Conservation (phyloP, 208 protist species). For the Leishmania tarentolae region DNA sequence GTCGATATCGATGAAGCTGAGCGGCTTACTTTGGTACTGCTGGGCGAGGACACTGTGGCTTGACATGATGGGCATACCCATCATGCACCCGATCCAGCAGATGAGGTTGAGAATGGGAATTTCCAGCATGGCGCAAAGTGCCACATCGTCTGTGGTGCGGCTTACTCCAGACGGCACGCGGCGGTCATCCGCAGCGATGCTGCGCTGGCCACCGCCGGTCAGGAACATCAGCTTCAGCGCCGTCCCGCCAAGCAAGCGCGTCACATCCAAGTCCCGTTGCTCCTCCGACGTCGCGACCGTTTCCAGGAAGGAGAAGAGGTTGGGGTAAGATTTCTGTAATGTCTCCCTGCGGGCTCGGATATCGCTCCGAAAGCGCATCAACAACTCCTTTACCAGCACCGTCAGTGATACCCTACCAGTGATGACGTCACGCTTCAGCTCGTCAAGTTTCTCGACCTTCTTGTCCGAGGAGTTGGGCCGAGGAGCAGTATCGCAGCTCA, state of each 20-base stretch:
- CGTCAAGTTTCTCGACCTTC: constrained; percentile 23
- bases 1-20: constrained; percentile 45
- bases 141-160: constrained; percentile 49
- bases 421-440: constrained; percentile 41
- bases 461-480: constrained; percentile 32
- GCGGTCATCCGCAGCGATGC: constrained; percentile 60
- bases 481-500: constrained; percentile 12
- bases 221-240: constrained; percentile 65
- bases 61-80: constrained; percentile 59
- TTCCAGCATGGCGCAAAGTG: constrained; percentile 47
- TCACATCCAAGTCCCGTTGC: constrained; percentile 33
- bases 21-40: constrained; percentile 30
- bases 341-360: constrained; percentile 32
- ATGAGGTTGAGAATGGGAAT: constrained; percentile 54
- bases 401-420: constrained; percentile 48
- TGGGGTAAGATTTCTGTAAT: constrained; percentile 29
- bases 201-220: constrained; percentile 56
- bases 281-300: constrained; percentile 22
- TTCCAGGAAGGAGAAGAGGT: constrained; percentile 38
- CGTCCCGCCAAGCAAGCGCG: constrained; percentile 32
- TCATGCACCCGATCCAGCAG: constrained; percentile 56
- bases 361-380: constrained; percentile 39
- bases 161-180: constrained; percentile 25
- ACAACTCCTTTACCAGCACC: constrained; percentile 31
- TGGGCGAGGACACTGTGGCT: constrained; percentile 20